These are phyloP conservation scores for Dactylellina parvicollis DNA, from an alignment of 2,329 filamentous ascomycete genomes.

Conservation along the genomic window DNA sequence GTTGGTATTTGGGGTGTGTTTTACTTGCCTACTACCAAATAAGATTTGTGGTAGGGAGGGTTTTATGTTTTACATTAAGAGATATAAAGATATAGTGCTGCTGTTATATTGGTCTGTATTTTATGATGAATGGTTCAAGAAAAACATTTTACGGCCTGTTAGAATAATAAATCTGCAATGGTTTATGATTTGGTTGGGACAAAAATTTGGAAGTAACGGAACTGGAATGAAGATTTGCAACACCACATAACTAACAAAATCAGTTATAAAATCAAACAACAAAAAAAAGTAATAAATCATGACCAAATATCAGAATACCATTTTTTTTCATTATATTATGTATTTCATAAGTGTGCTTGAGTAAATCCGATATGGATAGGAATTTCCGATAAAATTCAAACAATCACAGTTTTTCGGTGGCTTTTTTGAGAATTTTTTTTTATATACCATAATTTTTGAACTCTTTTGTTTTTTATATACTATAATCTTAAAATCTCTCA, in stretches of 20 bases:
- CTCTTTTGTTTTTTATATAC: no score
- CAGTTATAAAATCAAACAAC: not conserved
- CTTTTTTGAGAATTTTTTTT: no score
- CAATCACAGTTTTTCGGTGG: no score
- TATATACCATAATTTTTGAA: no score
- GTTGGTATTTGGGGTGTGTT: not conserved
- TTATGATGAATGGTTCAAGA: no score
- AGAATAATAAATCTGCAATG: not conserved
- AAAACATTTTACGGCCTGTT: not conserved
- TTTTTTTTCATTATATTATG: not conserved
- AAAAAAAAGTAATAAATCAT: not conserved
- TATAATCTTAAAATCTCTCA: no score
- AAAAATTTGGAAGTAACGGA: not conserved
- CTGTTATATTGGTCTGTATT: slow-evolving; percentile 1
- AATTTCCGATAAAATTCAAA: no score
- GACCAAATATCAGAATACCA: not conserved
- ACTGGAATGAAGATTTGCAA: not conserved
- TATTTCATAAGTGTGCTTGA: not conserved
- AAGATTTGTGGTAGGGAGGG: not conserved
- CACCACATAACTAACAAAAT: not conserved
- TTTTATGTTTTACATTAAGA: not conserved
- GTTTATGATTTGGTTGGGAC: not conserved
- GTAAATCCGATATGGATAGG: no score
- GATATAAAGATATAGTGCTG: not conserved
- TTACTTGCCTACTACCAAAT: not conserved